Conservation (phyloP, 2,329 filamentous ascomycete genomes). For the Cryphonectria naterciae region DNA sequence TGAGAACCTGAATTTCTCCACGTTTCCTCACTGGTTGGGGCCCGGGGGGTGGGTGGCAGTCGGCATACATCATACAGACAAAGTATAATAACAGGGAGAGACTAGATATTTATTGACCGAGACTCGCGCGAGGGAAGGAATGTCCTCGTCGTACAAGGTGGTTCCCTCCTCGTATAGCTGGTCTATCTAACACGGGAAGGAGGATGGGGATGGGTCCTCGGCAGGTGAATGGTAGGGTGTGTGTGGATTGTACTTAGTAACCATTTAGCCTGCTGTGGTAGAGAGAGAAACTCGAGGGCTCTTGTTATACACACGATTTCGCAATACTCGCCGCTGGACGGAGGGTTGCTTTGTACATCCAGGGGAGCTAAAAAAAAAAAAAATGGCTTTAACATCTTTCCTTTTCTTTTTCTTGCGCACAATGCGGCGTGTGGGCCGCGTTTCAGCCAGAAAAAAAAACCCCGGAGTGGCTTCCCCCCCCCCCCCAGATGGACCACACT, state of each 20-base stretch:
- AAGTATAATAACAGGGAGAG: neutral
- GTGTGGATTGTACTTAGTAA: neutral
- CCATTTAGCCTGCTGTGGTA: neutral
- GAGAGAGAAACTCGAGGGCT: neutral
- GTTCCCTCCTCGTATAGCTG: neutral
- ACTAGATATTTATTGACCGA: neutral
- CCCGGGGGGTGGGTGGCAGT: neutral
- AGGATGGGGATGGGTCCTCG: neutral
- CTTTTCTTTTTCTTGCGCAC: neutral
- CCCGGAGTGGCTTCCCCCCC: neutral
- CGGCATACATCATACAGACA: neutral
- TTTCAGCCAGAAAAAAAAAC: neutral
- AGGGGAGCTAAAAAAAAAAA: neutral
- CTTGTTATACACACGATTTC: neutral
- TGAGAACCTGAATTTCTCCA: neutral
- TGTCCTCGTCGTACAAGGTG: neutral
- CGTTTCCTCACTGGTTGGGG: neutral
- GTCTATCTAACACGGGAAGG: too few species aligned
- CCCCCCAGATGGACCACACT: neutral
- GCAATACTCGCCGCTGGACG: too few species aligned
- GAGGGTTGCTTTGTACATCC: neutral
- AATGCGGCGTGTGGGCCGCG: neutral
- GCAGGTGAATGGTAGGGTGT: neutral
- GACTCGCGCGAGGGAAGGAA: neutral
- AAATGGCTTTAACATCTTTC: neutral